phyloP scores from a whole-genome alignment of 2,329 filamentous ascomycete species.

The Diaporthe citrichinensis region DNA sequence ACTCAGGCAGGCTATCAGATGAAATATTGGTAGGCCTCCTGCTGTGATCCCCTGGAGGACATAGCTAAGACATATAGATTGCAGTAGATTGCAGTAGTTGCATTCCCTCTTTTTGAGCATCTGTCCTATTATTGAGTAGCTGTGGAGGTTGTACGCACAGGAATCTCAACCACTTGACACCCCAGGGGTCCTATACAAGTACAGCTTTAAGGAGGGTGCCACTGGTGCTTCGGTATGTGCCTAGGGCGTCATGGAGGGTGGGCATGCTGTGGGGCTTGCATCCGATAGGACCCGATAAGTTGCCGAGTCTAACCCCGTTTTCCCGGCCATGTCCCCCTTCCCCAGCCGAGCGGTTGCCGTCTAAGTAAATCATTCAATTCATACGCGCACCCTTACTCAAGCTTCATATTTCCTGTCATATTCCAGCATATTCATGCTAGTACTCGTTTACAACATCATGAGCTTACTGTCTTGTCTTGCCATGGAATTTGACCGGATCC shows the following conservation, averaged over 20 bases:
- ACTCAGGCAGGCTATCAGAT: neutral
- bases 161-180: no score
- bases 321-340: neutral
- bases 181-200: neutral
- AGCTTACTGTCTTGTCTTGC: neutral
- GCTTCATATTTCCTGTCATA: no score
- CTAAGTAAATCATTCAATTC: neutral
- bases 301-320: conserved; percentile 11
- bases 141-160: no score
- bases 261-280: neutral
- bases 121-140: neutral
- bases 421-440: no score
- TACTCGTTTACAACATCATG: no score
- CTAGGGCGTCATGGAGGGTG: neutral
- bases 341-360: neutral
- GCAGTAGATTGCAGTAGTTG: no score
- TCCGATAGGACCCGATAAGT: conserved; percentile 37
- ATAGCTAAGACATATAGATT: neutral
- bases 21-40: neutral
- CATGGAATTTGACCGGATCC: neutral
- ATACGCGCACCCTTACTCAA: neutral
- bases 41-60: neutral
- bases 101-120: neutral
- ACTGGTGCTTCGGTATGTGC: neutral
- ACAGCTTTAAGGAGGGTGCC: neutral